Conservation (phyloP, 129 eudicot genomes). For the sunflower (Helianthus annuus) region HanXRQr2.0-SUNRISE NC_035446.2:133123419-133123918, state of each 20-base stretch:
- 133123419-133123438: neutral
- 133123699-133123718: neutral
- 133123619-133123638: too few species aligned
- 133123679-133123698: neutral
- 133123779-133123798: neutral
- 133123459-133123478: neutral
- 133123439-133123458: neutral
- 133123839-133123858: neutral
- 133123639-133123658: too few species aligned
- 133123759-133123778: neutral
- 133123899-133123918: too few species aligned
- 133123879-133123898: neutral
- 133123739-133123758: neutral
- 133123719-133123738: constrained; percentile 10
- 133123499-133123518: neutral
- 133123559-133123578: neutral
- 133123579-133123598: neutral
- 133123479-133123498: neutral
- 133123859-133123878: neutral
- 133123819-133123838: neutral
- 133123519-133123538: neutral
- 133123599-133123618: neutral
- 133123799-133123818: neutral
- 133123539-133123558: neutral
- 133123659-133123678: too few species aligned